Conservation (phyloP, 768 basidiomycete genomes). For the Roridomyces roridus region DNA sequence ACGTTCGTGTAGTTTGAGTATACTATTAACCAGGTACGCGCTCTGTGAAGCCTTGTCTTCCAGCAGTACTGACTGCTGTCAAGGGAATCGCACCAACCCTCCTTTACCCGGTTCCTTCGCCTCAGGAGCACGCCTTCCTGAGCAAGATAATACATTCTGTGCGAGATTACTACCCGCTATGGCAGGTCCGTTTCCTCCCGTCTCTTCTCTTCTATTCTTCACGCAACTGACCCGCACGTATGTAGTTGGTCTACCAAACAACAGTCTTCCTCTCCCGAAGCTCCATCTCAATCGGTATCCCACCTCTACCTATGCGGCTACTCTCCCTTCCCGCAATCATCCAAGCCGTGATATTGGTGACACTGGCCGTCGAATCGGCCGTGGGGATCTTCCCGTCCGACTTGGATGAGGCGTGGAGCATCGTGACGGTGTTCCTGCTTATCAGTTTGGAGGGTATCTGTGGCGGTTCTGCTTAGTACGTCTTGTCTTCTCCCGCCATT, state of each 20-base stretch:
- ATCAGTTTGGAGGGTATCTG: conserved; percentile 91
- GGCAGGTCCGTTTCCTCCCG: conserved; percentile 84
- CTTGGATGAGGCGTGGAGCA: conserved; percentile 46
- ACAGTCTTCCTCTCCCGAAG: conserved; percentile 95
- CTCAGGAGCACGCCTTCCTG: conserved; percentile 63
- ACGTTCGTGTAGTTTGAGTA: conserved; percentile 56
- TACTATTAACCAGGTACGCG: conserved; percentile 81
- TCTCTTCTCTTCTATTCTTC: conserved; percentile 1
- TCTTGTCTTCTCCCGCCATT: too few relatives aligned
- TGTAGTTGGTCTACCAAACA: conserved; percentile 84
- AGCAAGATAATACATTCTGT: conserved; percentile 82
- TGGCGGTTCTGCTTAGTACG: conserved; percentile 91
- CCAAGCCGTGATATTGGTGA: conserved; percentile 70
- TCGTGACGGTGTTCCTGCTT: conserved; percentile 72
- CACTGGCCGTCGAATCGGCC: conserved; percentile 70
- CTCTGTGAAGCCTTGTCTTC: neutral
- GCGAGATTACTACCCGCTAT: conserved; percentile 94
- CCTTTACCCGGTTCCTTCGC: conserved; percentile 81
- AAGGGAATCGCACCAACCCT: conserved; percentile 93
- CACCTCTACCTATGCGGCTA: conserved; percentile 71
- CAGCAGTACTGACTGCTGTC: too few relatives aligned
- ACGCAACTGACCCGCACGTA: neutral
- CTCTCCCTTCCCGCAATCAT: conserved; percentile 79
- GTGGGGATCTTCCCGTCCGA: conserved; percentile 64
- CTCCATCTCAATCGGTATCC: conserved; percentile 83